Conservation (phyloP, 164 flowering plant species). For the Vitis riparia region DNA sequence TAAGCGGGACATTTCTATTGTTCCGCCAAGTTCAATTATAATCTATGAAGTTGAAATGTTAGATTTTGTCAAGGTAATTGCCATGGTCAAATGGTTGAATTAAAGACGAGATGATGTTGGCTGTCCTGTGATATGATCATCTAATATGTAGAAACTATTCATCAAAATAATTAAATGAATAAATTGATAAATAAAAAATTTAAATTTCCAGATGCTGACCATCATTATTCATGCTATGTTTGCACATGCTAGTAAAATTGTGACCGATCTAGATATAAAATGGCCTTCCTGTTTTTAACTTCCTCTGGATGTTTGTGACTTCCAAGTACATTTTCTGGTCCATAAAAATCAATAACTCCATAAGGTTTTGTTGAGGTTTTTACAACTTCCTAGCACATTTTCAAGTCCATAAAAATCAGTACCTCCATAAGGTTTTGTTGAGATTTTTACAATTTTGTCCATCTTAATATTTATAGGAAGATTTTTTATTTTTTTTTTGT, state of each 20-base stretch:
- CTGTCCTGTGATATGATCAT: not conserved
- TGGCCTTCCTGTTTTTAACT: not conserved
- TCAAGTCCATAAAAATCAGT: too few relatives aligned
- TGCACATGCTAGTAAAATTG: not conserved
- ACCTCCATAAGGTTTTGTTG: too few relatives aligned
- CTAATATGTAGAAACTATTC: not conserved
- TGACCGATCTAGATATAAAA: not conserved
- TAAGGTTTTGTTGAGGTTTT: not conserved
- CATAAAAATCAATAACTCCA: not conserved
- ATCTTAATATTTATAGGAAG: too few relatives aligned
- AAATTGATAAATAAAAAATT: not conserved
- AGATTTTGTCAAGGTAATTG: constrained; percentile 53
- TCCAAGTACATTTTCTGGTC: not conserved
- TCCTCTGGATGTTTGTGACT: not conserved
- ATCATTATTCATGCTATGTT: not conserved
- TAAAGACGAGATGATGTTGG: not conserved
- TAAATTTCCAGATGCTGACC: not conserved
- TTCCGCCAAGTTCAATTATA: constrained; percentile 54
- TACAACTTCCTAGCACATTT: not conserved
- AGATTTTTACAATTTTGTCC: too few relatives aligned
- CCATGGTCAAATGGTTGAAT: not conserved
- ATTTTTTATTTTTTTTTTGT: not conserved
- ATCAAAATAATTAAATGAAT: not conserved
- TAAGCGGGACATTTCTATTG: constrained; percentile 40
- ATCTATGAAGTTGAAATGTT: constrained; percentile 67